Evolutionary conservation across 306 rosid genomes (phyloP).

Genomic region (Erythrophleum fordii): DNA sequence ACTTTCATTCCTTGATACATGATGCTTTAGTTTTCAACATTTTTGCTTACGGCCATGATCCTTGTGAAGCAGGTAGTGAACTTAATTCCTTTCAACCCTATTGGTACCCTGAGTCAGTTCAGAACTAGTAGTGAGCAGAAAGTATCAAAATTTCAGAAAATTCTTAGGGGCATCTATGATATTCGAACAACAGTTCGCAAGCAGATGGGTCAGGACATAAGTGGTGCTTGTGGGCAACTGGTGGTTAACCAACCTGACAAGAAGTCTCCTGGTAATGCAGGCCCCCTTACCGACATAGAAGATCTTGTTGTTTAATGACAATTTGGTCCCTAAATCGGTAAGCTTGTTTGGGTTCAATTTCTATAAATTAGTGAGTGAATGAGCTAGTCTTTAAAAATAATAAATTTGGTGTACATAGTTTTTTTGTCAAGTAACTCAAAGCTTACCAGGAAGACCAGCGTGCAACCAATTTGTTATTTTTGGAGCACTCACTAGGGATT

Average conservation of each 20-base stretch:
- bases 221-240: slow-evolving; percentile 99
- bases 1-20: background rate
- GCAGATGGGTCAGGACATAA: slow-evolving; percentile 96
- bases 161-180: slow-evolving; percentile 74
- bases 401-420: too few species aligned
- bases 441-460: too few species aligned
- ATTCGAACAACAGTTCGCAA: slow-evolving; percentile 88
- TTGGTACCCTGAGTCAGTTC: slow-evolving; percentile 81
- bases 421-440: too few species aligned
- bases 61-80: slow-evolving; percentile 79
- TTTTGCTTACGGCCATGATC: slow-evolving; percentile 31
- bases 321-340: background rate
- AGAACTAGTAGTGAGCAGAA: slow-evolving; percentile 69
- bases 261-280: slow-evolving; percentile 51
- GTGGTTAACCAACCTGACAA: slow-evolving; percentile 67
- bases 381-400: background rate
- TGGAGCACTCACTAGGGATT: background rate
- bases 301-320: slow-evolving; percentile 58
- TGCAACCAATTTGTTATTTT: background rate
- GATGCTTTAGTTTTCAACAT: background rate
- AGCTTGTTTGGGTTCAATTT: background rate
- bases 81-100: slow-evolving; percentile 93
- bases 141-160: slow-evolving; percentile 76
- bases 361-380: background rate
- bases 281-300: slow-evolving; percentile 77